phyloP scores from a whole-genome alignment of 495 filamentous ascomycete species.

The Penicillium flavigenum region DNA sequence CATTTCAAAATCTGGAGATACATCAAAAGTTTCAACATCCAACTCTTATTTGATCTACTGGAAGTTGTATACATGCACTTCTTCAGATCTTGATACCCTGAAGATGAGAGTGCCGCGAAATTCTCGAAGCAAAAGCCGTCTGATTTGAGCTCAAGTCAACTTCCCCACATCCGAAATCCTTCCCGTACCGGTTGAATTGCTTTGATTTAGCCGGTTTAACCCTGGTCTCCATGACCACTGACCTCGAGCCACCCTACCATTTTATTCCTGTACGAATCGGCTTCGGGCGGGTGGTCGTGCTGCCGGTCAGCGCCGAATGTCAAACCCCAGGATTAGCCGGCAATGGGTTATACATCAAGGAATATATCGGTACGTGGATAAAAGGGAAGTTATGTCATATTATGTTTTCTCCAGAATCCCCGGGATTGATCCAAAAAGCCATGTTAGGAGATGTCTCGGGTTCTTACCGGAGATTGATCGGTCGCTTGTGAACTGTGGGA shows the following conservation, averaged over 20 bases:
- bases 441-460: slow-evolving; percentile 5
- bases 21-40: not conserved
- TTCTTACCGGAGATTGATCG: slow-evolving; percentile 5
- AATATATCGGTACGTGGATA: not conserved
- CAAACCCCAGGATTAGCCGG: slow-evolving; percentile 1
- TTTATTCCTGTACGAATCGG: slow-evolving; percentile 5
- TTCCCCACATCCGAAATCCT: not conserved
- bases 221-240: not conserved
- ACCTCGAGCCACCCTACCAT: not conserved
- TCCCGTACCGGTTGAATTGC: slow-evolving; percentile 8
- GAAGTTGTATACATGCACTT: not conserved
- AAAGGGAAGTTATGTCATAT: not conserved
- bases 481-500: not conserved
- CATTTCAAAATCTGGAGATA: slow-evolving; percentile 6
- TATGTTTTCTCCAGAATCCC: not conserved
- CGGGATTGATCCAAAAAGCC: not conserved
- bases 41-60: not conserved
- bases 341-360: not conserved
- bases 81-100: not conserved
- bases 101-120: not conserved
- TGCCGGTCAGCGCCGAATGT: not conserved
- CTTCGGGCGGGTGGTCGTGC: not conserved
- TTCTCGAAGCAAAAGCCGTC: not conserved
- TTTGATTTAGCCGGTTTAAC: slow-evolving; percentile 15
- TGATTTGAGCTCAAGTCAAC: not conserved